Evolutionary conservation across 371 early-diverging fungal genomes (phyloP), one percentile per base, ranked within the genome.

Genomic region (Coemansia sp.): DNA sequence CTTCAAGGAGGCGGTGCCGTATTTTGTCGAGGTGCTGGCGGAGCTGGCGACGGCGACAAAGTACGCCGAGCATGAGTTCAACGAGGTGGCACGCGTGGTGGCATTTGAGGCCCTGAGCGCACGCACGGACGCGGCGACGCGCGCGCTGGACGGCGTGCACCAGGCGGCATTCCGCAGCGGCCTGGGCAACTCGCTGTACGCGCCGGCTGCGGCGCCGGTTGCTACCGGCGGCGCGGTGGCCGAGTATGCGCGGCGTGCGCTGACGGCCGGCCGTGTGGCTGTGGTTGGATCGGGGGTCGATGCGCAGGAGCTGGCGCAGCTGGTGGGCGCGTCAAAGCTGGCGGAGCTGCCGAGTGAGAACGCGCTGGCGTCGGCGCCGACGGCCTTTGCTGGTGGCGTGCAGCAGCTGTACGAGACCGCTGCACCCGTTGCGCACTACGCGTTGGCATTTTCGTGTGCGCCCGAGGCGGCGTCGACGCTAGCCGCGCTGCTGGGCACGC

Each of bases 141-240:
- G 82, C 43, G 88, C 88, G 51, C 63, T 92, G 32, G 95, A 96
- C 72, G 84, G 86, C 41, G 84, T 92, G 67, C 97, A 98, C 83
- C 84, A 81, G 64, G 88, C 87, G 42, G 96, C 96, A 48, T 98
- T 94, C 91, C 93, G 96, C 76, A 78, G 75, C 67, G 98, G 98
- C 39, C 89, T 98, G 69, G 98, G 96, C 58, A 94, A 96, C 90
- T 87, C 96, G 31, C 80, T 95, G 62, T 95, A 88, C 75, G 94
- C 93, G 57, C 75, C 84, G 65, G 75, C 85, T 31, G 80, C 80
- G 62, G 62, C 83, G 71, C 82, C 83, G n/a, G 78, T 87, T 57
- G 70, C 66, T 58, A 81, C 82, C 56, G 83, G 81, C 55, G 84
- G 85, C 38, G 82, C 83, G 43, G 86, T 94, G 76, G 84, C 85